A percentile compares a stretch with the other conserved stretches of the same genome.
Evolutionary conservation across 306 rosid genomes (phyloP).

Genomic region (Dryas octopetala): DNA sequence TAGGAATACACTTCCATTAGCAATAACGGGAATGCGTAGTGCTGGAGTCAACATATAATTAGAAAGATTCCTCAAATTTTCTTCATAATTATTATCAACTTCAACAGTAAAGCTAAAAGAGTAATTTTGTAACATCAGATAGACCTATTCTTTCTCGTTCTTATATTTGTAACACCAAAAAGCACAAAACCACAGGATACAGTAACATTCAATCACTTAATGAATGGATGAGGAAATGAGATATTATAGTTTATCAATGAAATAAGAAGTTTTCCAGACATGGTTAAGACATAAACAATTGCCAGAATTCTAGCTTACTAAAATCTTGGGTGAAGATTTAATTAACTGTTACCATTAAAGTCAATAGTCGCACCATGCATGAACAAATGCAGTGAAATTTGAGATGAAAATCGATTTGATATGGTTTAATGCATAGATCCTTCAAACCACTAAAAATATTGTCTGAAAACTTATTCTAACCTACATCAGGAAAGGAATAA

Average conservation of each 20-base stretch:
- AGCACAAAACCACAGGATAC: neutral
- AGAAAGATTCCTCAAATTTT: conserved; percentile 13
- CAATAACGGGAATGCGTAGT: conserved; percentile 16
- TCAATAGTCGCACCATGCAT: neutral
- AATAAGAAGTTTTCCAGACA: neutral
- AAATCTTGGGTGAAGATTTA: neutral
- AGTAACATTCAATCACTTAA: neutral
- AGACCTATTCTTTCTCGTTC: neutral
- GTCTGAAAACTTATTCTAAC: neutral
- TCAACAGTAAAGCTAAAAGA: neutral
- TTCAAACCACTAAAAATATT: neutral
- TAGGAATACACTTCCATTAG: conserved; percentile 21
- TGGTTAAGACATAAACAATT: neutral
- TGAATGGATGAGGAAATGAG: neutral
- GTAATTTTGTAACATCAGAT: neutral
- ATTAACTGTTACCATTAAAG: neutral
- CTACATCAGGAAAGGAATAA: neutral
- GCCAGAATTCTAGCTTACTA: neutral
- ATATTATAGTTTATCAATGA: neutral
- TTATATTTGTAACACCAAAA: neutral
- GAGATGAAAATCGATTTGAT: neutral
- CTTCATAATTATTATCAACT: conserved; percentile 4
- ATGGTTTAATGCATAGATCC: neutral
- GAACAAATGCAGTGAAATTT: neutral
- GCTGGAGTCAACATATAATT: conserved; percentile 11